These are phyloP conservation scores for Phaseolus coccineus DNA, from an alignment of 331 rosid genomes.

Conservation along the genomic window DNA sequence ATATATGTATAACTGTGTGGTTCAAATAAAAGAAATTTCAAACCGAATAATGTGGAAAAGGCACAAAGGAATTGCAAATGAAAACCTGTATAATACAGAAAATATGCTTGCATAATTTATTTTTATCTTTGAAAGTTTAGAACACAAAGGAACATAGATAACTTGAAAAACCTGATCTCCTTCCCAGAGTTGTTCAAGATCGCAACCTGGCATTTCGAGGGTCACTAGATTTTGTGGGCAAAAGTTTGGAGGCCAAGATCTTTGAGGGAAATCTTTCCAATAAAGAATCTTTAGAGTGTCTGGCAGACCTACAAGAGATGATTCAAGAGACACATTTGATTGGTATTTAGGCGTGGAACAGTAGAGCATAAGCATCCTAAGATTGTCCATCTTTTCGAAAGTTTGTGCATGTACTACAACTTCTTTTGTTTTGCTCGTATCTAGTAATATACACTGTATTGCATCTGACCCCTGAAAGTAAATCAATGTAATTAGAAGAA, in stretches of 20 bases:
- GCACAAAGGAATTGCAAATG: too few species aligned
- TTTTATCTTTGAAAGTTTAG: too few species aligned
- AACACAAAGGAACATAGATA: too few species aligned
- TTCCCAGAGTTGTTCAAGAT: conserved; percentile 47
- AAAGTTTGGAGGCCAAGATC: conserved; percentile 8
- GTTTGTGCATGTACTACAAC: conserved; percentile 27
- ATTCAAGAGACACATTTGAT: conserved; percentile 12
- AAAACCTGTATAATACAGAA: too few species aligned
- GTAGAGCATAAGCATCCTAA: conserved; percentile 1
- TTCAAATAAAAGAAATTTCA: too few species aligned
- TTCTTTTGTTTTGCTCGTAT: conserved; percentile 1
- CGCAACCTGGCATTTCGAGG: conserved; percentile 43
- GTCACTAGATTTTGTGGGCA: conserved; percentile 42
- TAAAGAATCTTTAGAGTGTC: conserved; percentile 35
- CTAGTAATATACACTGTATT: conserved; percentile 41
- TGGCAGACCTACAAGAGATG: conserved; percentile 42
- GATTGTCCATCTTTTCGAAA: conserved; percentile 44
- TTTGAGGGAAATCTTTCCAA: conserved; percentile 51
- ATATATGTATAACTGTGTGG: too few species aligned
- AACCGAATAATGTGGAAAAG: too few species aligned
- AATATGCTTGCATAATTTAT: too few species aligned
- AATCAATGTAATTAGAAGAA: too few species aligned
- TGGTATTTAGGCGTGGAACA: rapidly evolving
- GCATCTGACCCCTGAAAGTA: conserved; percentile 46
- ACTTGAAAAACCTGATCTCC: conserved; percentile 39